phyloP scores from a whole-genome alignment of 805 yeast species.

The Scheffersomyces ergatensis region DNA sequence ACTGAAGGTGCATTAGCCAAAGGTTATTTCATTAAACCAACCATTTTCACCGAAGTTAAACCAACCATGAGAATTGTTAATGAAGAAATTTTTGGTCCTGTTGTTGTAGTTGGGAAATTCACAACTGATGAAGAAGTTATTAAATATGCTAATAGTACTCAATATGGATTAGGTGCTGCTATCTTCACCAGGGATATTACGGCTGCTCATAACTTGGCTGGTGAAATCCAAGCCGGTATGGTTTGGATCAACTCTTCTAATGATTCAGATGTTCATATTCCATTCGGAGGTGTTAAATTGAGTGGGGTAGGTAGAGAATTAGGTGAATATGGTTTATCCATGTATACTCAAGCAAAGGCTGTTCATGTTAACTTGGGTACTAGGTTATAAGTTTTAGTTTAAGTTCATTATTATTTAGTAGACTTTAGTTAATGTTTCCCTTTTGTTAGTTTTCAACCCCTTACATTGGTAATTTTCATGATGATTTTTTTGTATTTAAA shows the following conservation, averaged over 20 bases:
- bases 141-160: slow-evolving; percentile 64
- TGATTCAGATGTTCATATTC: slow-evolving; percentile 44
- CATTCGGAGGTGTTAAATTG: slow-evolving; percentile 79
- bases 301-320: slow-evolving; percentile 82
- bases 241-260: slow-evolving; percentile 47
- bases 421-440: no score
- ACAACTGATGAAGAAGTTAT: slow-evolving; percentile 66
- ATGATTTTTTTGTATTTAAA: no score
- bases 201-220: slow-evolving; percentile 63
- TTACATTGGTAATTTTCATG: no score
- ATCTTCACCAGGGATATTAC: slow-evolving; percentile 69
- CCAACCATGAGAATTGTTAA: slow-evolving; percentile 63
- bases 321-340: slow-evolving; percentile 68
- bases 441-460: no score
- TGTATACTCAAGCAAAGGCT: slow-evolving; percentile 74
- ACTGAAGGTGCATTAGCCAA: slow-evolving; percentile 34
- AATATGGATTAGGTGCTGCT: slow-evolving; percentile 81
- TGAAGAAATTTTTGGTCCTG: slow-evolving; percentile 91
- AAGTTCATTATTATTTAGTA: no score
- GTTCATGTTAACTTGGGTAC: slow-evolving; percentile 68
- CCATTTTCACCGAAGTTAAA: slow-evolving; percentile 69
- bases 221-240: slow-evolving; percentile 44
- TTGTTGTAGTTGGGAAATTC: slow-evolving; percentile 67
- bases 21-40: slow-evolving; percentile 74
- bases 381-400: slow-evolving; percentile 32